A percentile compares a stretch with the other conserved stretches of the same genome.
These are phyloP conservation scores for Nicotiana paniculata DNA, from an alignment of 257 asterid genomes.

Conservation along the genomic window DNA sequence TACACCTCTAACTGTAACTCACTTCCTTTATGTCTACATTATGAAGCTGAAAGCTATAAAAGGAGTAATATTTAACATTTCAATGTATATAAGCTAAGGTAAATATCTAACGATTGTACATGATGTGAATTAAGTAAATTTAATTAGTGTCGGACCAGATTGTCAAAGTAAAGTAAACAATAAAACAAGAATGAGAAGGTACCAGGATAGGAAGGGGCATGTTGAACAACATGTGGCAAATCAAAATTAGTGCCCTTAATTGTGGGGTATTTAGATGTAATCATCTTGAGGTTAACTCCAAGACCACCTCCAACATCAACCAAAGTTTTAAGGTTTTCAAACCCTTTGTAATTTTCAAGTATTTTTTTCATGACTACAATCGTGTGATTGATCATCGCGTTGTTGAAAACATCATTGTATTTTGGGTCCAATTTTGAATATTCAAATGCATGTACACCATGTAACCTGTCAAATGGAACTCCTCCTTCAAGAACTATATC, in stretches of 20 bases:
- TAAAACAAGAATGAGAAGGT: background rate
- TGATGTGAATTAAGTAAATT: too few species aligned
- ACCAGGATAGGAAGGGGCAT: slow-evolving; percentile 34
- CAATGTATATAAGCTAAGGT: too few species aligned
- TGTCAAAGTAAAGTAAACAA: background rate
- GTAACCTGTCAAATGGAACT: slow-evolving; percentile 23
- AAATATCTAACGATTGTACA: too few species aligned
- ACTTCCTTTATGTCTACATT: too few species aligned
- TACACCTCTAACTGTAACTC: too few species aligned
- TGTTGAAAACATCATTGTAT: slow-evolving; percentile 21
- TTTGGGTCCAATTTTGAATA: slow-evolving; percentile 16
- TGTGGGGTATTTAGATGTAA: slow-evolving; percentile 27
- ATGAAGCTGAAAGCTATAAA: too few species aligned
- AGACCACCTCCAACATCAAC: slow-evolving; percentile 46
- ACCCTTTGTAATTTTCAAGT: slow-evolving; percentile 28
- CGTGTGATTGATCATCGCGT: slow-evolving; percentile 26
- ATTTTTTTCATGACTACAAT: slow-evolving; percentile 17
- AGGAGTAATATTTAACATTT: too few species aligned
- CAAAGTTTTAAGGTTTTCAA: slow-evolving; percentile 20
- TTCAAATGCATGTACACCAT: slow-evolving; percentile 29
- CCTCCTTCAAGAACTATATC: slow-evolving; percentile 36
- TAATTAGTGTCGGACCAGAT: too few species aligned
- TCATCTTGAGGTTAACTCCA: slow-evolving; percentile 26
- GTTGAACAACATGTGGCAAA: slow-evolving; percentile 29
- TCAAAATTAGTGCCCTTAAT: slow-evolving; percentile 37